Evolutionary conservation across 768 basidiomycete genomes (phyloP).

Genomic region (Mycena pura): DNA sequence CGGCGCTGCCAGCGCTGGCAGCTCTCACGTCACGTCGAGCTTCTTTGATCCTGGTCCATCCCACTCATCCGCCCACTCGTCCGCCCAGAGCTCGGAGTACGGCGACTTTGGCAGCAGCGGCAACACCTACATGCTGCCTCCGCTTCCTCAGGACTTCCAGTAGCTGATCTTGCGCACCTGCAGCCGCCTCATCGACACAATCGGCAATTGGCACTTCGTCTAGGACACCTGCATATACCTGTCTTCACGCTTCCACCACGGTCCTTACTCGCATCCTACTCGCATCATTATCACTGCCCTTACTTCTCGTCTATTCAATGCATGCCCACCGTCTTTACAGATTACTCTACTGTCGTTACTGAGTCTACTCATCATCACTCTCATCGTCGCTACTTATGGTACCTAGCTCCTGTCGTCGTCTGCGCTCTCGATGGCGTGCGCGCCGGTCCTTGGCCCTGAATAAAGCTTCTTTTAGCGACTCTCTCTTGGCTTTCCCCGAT

Average conservation of each 20-base stretch:
- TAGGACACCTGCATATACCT: too few relatives aligned
- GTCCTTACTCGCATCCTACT: too few relatives aligned
- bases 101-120: too few relatives aligned
- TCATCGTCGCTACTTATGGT: neutral
- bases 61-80: too few relatives aligned
- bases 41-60: neutral
- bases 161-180: neutral
- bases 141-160: neutral
- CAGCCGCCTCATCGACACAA: too few relatives aligned
- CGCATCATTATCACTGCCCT: too few relatives aligned
- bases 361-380: too few relatives aligned
- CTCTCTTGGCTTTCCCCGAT: neutral
- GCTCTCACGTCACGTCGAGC: neutral
- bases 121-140: too few relatives aligned
- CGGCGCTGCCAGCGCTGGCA: neutral
- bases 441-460: neutral
- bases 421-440: neutral
- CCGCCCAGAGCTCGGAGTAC: neutral
- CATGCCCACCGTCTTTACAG: too few relatives aligned
- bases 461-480: neutral
- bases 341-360: too few relatives aligned
- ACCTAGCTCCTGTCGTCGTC: neutral
- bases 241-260: too few relatives aligned
- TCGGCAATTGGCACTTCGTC: neutral
- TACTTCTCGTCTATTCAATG: too few relatives aligned